phyloP scores from a whole-genome alignment of 257 asterid genomes.

The Nicotiana paniculata region DNA sequence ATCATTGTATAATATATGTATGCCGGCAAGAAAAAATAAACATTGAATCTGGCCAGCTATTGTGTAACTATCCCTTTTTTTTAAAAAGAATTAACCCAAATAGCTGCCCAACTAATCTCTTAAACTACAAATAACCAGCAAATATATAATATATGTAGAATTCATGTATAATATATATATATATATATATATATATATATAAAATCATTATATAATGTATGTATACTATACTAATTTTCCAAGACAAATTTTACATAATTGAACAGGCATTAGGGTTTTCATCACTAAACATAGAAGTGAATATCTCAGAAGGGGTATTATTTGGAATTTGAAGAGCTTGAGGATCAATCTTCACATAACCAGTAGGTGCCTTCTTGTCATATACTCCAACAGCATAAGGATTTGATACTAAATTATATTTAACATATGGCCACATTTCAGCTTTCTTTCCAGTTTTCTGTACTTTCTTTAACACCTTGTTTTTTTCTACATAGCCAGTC shows the following conservation, averaged over 20 bases:
- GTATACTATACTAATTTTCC: too few species aligned
- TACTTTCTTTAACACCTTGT: slow-evolving; percentile 47
- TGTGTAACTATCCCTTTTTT: too few species aligned
- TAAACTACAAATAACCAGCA: too few species aligned
- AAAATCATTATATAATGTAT: too few species aligned
- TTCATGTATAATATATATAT: too few species aligned
- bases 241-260: slow-evolving; percentile 32
- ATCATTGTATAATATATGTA: too few species aligned
- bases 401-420: slow-evolving; percentile 42
- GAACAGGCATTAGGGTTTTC: slow-evolving; percentile 59
- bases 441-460: slow-evolving; percentile 54
- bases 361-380: slow-evolving; percentile 74
- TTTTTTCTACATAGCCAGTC: slow-evolving; percentile 44
- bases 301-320: slow-evolving; percentile 30
- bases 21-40: too few species aligned
- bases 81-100: too few species aligned
- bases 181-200: too few species aligned
- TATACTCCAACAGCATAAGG: slow-evolving; percentile 65
- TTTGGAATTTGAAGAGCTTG: slow-evolving; percentile 46
- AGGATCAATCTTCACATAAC: slow-evolving; percentile 51
- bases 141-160: too few species aligned
- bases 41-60: too few species aligned
- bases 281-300: slow-evolving; percentile 48
- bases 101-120: too few species aligned
- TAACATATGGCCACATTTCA: slow-evolving; percentile 66